A percentile compares a stretch with the other conserved stretches of the same genome.
These are phyloP conservation scores for Fallopia convolvulus DNA, from an alignment of 148 eudicot genomes.

Conservation along the genomic window DNA sequence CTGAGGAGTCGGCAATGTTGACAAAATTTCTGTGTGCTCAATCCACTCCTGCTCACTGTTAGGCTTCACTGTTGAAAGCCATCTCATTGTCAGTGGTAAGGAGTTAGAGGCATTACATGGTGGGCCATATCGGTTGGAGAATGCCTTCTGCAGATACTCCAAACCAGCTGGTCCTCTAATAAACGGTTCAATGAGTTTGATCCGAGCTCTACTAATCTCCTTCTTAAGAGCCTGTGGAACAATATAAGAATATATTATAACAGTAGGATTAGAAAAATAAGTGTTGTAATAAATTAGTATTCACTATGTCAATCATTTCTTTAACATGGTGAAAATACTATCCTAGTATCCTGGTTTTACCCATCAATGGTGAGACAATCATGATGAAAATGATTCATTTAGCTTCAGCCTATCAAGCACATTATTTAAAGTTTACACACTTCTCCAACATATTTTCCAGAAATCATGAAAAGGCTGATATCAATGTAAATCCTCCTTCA, in stretches of 20 bases:
- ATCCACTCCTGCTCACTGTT: slow-evolving; percentile 64
- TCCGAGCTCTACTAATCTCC: slow-evolving; percentile 85
- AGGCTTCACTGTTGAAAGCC: slow-evolving; percentile 47
- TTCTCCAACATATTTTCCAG: not conserved
- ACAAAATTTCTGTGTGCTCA: slow-evolving; percentile 45
- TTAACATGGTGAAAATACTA: not conserved
- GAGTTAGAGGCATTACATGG: slow-evolving; percentile 46
- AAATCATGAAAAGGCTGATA: not conserved
- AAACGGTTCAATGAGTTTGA: slow-evolving; percentile 67
- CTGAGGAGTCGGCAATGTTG: slow-evolving; percentile 24
- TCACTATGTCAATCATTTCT: not conserved
- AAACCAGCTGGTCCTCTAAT: slow-evolving; percentile 79
- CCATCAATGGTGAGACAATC: not conserved
- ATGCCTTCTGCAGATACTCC: slow-evolving; percentile 59
- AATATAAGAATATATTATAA: not conserved
- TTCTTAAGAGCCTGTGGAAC: slow-evolving; percentile 49
- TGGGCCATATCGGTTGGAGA: slow-evolving; percentile 49
- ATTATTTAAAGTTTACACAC: not conserved
- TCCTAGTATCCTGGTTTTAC: not conserved
- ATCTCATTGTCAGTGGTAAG: slow-evolving; percentile 59
- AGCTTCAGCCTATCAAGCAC: not conserved
- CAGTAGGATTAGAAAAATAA: not conserved
- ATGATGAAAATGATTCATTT: not conserved
- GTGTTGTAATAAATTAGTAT: not conserved
- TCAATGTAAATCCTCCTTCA: not conserved